A percentile compares a stretch with the other conserved stretches of the same genome.
phyloP scores from a whole-genome alignment of 805 yeast species.

The Helenozyma rhizophorensis region DNA sequence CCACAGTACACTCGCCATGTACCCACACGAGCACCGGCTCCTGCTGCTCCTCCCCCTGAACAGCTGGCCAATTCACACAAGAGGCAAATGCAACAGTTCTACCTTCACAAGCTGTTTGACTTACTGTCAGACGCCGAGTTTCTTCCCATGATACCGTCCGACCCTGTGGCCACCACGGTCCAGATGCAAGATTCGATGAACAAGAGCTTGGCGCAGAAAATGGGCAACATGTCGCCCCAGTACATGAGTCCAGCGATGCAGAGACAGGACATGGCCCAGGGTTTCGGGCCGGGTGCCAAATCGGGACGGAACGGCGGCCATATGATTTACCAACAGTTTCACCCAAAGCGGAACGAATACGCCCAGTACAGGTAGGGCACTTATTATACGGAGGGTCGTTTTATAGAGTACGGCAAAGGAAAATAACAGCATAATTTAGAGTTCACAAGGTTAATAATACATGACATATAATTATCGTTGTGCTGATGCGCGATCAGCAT shows the following conservation, averaged over 20 bases:
- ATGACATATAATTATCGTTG: no score
- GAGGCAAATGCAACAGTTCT: constrained; percentile 29
- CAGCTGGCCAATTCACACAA: constrained; percentile 6
- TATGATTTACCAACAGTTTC: constrained; percentile 16
- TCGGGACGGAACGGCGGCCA: constrained; percentile 14
- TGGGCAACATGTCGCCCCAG: constrained; percentile 7
- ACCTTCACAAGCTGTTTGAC: constrained; percentile 66
- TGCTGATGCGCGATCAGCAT: no score
- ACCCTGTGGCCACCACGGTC: constrained; percentile 13
- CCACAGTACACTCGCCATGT: constrained; percentile 7
- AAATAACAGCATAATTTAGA: no score
- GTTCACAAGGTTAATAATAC: no score
- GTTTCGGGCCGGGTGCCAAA: constrained; percentile 11
- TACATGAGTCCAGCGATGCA: constrained; percentile 6
- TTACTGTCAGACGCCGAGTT: constrained; percentile 69
- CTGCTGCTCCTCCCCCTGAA: background rate
- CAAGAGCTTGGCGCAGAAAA: constrained; percentile 2
- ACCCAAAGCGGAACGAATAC: constrained; percentile 15
- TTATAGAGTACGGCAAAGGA: no score
- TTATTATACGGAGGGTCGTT: no score
- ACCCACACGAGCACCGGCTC: background rate
- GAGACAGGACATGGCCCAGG: constrained; percentile 10
- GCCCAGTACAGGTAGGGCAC: constrained; percentile 15
- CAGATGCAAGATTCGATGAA: constrained; percentile 13
- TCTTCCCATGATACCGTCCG: constrained; percentile 25